Evolutionary conservation across 345 rosid genomes (phyloP), one percentile per base, ranked within the genome.

Genomic region (Linum usitatissimum): DNA sequence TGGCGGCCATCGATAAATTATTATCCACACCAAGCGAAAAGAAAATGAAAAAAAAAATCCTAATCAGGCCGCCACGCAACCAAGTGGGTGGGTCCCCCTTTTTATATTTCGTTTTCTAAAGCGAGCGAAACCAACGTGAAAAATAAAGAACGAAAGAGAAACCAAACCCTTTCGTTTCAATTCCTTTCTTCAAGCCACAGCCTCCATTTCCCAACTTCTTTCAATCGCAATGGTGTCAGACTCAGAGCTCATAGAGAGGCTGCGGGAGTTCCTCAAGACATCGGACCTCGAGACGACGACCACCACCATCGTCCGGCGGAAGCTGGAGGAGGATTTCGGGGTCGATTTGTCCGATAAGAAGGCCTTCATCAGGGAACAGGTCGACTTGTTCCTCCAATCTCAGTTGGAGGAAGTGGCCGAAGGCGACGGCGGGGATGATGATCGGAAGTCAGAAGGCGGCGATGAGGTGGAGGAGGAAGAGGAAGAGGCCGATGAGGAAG

Each of bases 251-350:
- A 70, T 72, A 61, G 69, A 57, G 18, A 70, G 75, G 56, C 67
- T 81, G 23, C 64, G 72, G 20, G 81, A 76, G 68, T 59, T 81
- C 39, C 73, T 81, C 4, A 19, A 62, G 12, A 64, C 68, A 56
- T 74, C 83, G 55, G 85, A 81, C 79, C 77, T 81, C 39, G 63
- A 76, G 69, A 78, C 77, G 20, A 78, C 85, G 18, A 78, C 86
- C 0, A 76, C 81, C 0, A 74, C 75, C 2, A 74, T 55, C 42
- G 71, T 76, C 45, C 77, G 81, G 56, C 79, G 81, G 60, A 64
- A 68, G 63, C 70, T 79, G 61, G 81, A 78, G 71, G 66, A 70
- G 23, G 86, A 81, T 68, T 78, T 81, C 72, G 76, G 66, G 0
- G 70, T 78, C 30, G 77, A 78, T 68, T 78, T 80, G 45, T 68